Conservation (phyloP, 768 basidiomycete species). For the Hypsizygus marmoreus region DNA sequence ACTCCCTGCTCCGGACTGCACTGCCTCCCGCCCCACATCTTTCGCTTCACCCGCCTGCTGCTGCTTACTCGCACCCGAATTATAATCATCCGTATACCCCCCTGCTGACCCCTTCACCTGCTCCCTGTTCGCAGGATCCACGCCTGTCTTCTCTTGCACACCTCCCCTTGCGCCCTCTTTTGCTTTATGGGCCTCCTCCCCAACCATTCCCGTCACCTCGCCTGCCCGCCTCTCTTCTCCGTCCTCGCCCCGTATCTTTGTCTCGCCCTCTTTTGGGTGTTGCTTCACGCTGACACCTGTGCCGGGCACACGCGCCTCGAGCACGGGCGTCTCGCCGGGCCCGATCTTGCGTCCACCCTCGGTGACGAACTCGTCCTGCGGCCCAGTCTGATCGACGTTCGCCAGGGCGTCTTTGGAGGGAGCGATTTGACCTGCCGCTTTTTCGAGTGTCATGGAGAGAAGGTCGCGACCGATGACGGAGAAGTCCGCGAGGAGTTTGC, state of each 20-base stretch:
- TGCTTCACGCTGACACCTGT: constrained; percentile 33
- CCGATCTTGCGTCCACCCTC: constrained; percentile 37
- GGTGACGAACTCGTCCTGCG: constrained; percentile 65
- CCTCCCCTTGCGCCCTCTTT: constrained; percentile 10
- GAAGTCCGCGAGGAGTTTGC: constrained; percentile 84
- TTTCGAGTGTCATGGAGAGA: constrained; percentile 70
- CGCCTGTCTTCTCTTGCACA: background rate
- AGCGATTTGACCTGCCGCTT: constrained; percentile 68
- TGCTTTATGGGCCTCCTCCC: constrained; percentile 17
- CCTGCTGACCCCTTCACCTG: background rate
- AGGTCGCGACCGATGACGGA: constrained; percentile 81
- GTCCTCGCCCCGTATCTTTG: constrained; percentile 30
- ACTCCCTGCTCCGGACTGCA: constrained; percentile 1
- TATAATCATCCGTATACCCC: too few relatives aligned
- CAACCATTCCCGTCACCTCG: constrained; percentile 25
- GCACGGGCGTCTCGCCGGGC: constrained; percentile 33
- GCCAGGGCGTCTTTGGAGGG: constrained; percentile 65
- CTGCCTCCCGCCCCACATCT: background rate
- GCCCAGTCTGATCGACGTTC: constrained; percentile 70
- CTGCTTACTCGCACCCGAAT: background rate
- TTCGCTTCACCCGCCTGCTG: background rate
- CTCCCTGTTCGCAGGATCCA: constrained; percentile 9
- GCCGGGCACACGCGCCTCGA: constrained; percentile 34
- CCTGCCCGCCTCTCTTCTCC: constrained; percentile 31
- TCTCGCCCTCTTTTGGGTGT: constrained; percentile 53